Conservation (phyloP, 768 basidiomycete genomes). For the Rhizopogon vinicolor region DNA sequence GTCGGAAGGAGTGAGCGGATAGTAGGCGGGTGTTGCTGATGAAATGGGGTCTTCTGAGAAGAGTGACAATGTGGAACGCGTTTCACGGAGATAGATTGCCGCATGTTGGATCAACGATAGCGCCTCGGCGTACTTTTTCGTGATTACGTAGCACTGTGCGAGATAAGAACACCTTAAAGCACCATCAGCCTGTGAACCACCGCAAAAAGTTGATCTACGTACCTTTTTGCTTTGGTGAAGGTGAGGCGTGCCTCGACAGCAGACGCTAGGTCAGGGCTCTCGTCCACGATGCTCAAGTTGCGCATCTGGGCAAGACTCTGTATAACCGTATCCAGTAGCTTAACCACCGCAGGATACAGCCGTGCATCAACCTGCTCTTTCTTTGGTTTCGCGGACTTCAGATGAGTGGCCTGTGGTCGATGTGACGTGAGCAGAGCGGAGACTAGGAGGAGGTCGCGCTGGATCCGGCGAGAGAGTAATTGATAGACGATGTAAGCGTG, state of each 20-base stretch:
- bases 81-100: constrained; percentile 70
- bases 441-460: constrained; percentile 82
- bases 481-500: constrained; percentile 87
- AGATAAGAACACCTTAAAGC: constrained; percentile 64
- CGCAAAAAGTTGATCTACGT: constrained; percentile 7
- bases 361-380: constrained; percentile 60
- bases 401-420: constrained; percentile 17
- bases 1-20: constrained; percentile 40
- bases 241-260: constrained; percentile 74
- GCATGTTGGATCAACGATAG: constrained; percentile 69
- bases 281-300: constrained; percentile 79
- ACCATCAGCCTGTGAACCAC: constrained; percentile 1
- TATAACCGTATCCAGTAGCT: constrained; percentile 79
- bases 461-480: constrained; percentile 80
- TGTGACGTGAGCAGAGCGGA: constrained; percentile 54
- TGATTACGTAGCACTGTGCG: constrained; percentile 64
- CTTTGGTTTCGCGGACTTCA: constrained; percentile 21
- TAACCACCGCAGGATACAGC: constrained; percentile 83
- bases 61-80: constrained; percentile 47
- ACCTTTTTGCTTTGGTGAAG: constrained; percentile 75
- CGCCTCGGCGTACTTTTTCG: constrained; percentile 70
- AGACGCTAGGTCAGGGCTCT: constrained; percentile 76
- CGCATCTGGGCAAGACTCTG: constrained; percentile 86
- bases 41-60: constrained; percentile 43
- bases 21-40: constrained; percentile 42